Evolutionary conservation across 306 rosid species (phyloP).

Genomic region (Arachis stenosperma): DNA sequence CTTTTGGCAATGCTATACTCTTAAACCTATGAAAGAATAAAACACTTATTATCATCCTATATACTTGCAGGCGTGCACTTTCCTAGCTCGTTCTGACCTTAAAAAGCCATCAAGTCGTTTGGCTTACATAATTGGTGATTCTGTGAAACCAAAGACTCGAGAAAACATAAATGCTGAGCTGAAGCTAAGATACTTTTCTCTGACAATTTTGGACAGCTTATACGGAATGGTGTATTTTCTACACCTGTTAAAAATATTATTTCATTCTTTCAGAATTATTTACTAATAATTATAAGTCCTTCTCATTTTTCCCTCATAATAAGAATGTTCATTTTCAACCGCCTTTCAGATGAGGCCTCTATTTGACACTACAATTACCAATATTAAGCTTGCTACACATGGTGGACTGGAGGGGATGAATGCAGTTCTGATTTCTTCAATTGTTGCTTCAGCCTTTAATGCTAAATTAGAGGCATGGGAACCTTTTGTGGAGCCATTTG

Average conservation of each 20-base stretch:
- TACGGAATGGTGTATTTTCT: slow-evolving; percentile 78
- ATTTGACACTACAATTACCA: slow-evolving; percentile 83
- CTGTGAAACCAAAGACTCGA: slow-evolving; percentile 79
- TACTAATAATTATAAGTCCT: slow-evolving; percentile 8
- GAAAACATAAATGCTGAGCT: slow-evolving; percentile 91
- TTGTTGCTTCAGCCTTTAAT: slow-evolving; percentile 96
- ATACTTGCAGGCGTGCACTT: slow-evolving; percentile 82
- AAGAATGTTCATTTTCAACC: slow-evolving; percentile 23
- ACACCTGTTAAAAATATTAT: slow-evolving; percentile 33
- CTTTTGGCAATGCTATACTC: slow-evolving; percentile 1
- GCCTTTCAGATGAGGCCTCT: slow-evolving; percentile 88
- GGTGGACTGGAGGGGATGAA: slow-evolving; percentile 88
- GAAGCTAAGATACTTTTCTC: slow-evolving; percentile 83
- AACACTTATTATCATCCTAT: slow-evolving; percentile 23
- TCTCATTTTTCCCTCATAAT: slow-evolving; percentile 3
- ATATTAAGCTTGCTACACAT: slow-evolving; percentile 92
- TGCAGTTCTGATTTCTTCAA: slow-evolving; percentile 89
- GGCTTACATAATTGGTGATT: slow-evolving; percentile 83
- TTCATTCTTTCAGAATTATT: slow-evolving; percentile 5
- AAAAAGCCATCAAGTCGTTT: slow-evolving; percentile 81
- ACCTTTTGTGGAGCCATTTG: slow-evolving; percentile 95
- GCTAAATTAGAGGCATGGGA: slow-evolving; percentile 98
- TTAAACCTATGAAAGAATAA: background rate
- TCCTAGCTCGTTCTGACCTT: slow-evolving; percentile 88
- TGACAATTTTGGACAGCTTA: slow-evolving; percentile 89